Conservation (phyloP, 1,284 basidiomycete species). For the Cutaneotrichosporon sp. region DNA sequence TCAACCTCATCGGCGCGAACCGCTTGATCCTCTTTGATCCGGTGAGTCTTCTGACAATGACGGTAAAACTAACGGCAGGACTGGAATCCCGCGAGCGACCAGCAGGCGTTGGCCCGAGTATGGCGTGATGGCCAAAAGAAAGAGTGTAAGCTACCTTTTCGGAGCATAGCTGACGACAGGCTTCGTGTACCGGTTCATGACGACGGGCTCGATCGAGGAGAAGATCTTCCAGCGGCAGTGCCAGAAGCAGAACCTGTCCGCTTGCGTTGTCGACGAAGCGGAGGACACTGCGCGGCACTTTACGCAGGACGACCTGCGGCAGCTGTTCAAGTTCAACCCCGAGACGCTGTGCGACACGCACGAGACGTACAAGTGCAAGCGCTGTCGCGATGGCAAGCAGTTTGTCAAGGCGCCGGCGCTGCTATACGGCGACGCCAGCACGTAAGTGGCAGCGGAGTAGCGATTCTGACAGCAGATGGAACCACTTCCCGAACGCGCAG, state of each 20-base stretch:
- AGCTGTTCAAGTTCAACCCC: slow-evolving; percentile 89
- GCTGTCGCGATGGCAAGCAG: slow-evolving; percentile 85
- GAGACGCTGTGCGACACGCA: slow-evolving; percentile 88
- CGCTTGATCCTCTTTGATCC: slow-evolving; percentile 94
- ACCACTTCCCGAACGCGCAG: slow-evolving; percentile 87
- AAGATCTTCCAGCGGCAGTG: slow-evolving; percentile 92
- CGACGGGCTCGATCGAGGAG: slow-evolving; percentile 97
- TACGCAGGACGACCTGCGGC: slow-evolving; percentile 78
- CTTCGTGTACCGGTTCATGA: slow-evolving; percentile 97
- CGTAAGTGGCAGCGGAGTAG: slow-evolving; percentile 57
- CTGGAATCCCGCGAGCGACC: slow-evolving; percentile 98
- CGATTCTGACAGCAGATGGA: slow-evolving; percentile 65
- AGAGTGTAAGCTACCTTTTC: slow-evolving; percentile 63
- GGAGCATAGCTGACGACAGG: slow-evolving; percentile 54
- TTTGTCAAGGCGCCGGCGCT: slow-evolving; percentile 74
- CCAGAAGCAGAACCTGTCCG: slow-evolving; percentile 92
- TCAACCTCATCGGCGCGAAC: slow-evolving; percentile 97
- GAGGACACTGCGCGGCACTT: slow-evolving; percentile 95
- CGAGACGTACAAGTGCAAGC: slow-evolving; percentile 95
- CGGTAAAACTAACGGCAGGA: slow-evolving; percentile 53
- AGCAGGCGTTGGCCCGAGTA: slow-evolving; percentile 95
- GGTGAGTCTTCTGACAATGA: slow-evolving; percentile 54
- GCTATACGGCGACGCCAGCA: slow-evolving; percentile 94
- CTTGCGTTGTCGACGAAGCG: slow-evolving; percentile 95
- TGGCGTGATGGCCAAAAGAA: slow-evolving; percentile 99